Conservation (phyloP, 1,284 basidiomycete species). For the Amylostereum areolatum region DNA sequence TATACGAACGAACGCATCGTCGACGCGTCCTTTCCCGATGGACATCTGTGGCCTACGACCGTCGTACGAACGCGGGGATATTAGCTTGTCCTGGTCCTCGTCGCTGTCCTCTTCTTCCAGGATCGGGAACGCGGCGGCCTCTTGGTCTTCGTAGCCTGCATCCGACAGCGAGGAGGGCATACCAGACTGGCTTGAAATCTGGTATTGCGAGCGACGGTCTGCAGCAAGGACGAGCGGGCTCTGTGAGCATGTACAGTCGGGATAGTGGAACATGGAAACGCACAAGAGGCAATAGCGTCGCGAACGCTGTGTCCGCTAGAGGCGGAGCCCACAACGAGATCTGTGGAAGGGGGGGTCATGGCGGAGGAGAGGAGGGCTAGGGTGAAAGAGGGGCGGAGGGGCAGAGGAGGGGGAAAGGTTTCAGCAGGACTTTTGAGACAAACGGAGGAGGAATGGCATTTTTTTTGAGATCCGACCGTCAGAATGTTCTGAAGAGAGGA, state of each 20-base stretch:
- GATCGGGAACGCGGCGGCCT: conserved; percentile 30
- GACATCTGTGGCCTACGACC: conserved; percentile 6
- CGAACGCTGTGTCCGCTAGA: conserved; percentile 46
- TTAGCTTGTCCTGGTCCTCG: conserved; percentile 28
- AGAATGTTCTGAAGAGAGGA: too few species aligned
- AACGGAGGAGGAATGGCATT: too few species aligned
- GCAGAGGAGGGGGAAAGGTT: background rate
- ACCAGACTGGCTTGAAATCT: conserved; percentile 49
- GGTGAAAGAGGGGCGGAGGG: background rate
- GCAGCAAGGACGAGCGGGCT: conserved; percentile 5
- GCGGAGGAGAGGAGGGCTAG: conserved; percentile 1
- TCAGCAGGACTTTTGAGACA: too few species aligned
- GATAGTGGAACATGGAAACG: conserved; percentile 25
- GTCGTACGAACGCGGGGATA: conserved; percentile 18
- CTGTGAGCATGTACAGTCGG: conserved; percentile 20
- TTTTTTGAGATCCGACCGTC: too few species aligned
- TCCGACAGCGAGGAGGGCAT: conserved; percentile 35
- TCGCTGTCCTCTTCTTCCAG: conserved; percentile 21
- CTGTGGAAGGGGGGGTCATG: conserved; percentile 39
- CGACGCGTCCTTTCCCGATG: background rate
- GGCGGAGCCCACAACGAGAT: conserved; percentile 45
- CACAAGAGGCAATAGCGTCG: conserved; percentile 45
- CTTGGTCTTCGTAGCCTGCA: conserved; percentile 29
- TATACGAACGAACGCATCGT: background rate
- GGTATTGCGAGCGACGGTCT: conserved; percentile 62